A percentile compares a stretch with the other conserved stretches of the same genome.
Evolutionary conservation across 2,329 filamentous ascomycete genomes (phyloP).

Genomic region (Thielaviopsis punctulata): DNA sequence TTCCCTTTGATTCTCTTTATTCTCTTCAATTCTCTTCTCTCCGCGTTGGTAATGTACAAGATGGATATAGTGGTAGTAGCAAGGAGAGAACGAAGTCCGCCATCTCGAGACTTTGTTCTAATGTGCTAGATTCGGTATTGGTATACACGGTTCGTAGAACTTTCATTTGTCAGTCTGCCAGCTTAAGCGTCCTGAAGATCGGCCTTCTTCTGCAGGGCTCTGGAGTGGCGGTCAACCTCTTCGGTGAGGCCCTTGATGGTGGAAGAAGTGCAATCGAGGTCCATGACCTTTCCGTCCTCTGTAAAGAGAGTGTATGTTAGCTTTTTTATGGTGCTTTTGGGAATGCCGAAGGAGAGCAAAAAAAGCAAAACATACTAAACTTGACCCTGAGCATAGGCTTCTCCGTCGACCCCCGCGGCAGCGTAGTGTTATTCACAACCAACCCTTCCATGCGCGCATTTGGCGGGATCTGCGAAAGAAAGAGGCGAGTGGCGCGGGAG

Average conservation of each 20-base stretch:
- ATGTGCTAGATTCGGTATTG: background rate
- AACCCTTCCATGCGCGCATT: slow-evolving; percentile 57
- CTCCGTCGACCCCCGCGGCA: slow-evolving; percentile 53
- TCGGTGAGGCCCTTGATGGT: slow-evolving; percentile 74
- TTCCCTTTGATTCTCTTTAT: background rate
- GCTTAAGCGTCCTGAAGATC: slow-evolving; percentile 42
- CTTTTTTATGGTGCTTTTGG: background rate
- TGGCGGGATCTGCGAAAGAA: slow-evolving; percentile 71
- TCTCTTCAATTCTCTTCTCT: background rate
- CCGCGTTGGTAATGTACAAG: slow-evolving; percentile 3
- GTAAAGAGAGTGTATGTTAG: slow-evolving; percentile 15
- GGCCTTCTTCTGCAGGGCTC: slow-evolving; percentile 63
- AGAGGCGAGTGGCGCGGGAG: slow-evolving; percentile 70
- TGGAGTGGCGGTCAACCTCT: slow-evolving; percentile 80
- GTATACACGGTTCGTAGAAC: background rate
- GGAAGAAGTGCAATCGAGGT: slow-evolving; percentile 62
- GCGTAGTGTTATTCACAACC: slow-evolving; percentile 58
- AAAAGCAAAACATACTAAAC: slow-evolving; percentile 49
- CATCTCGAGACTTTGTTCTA: background rate
- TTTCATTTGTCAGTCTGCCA: background rate
- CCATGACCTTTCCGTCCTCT: slow-evolving; percentile 90
- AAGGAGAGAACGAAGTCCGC: background rate
- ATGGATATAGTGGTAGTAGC: background rate
- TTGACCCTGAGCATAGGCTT: slow-evolving; percentile 57
- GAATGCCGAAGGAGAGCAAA: slow-evolving; percentile 2